phyloP scores from a whole-genome alignment of 352 stramenopile genomes.

The Pythium brachiatum region DNA sequence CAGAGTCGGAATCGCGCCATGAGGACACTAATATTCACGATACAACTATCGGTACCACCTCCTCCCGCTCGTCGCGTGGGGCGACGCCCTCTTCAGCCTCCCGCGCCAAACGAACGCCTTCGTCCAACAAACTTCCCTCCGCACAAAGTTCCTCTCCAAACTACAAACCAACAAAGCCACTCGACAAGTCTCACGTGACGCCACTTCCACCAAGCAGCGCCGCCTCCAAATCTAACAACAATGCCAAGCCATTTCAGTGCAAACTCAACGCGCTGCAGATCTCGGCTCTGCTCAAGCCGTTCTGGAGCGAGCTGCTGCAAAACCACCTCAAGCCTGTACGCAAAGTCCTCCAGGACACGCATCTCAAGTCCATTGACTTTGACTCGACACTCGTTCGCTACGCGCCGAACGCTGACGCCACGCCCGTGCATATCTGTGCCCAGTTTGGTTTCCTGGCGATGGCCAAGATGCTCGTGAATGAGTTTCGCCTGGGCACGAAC shows the following conservation, averaged over 20 bases:
- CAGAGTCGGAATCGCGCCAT: background rate
- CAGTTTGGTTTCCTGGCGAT: slow-evolving; percentile 44
- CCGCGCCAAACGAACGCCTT: background rate
- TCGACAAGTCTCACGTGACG: background rate
- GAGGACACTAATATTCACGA: background rate
- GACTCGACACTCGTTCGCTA: slow-evolving; percentile 28
- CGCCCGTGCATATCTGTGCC: slow-evolving; percentile 50
- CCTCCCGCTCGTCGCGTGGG: background rate
- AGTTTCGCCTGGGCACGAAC: slow-evolving; percentile 33
- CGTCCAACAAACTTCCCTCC: background rate
- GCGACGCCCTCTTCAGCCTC: background rate
- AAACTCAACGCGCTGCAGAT: slow-evolving; percentile 47
- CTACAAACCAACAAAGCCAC: background rate
- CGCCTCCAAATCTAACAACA: background rate
- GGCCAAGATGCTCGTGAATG: slow-evolving; percentile 39
- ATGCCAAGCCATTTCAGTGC: slow-evolving; percentile 5
- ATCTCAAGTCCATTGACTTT: slow-evolving; percentile 38
- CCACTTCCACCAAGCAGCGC: background rate
- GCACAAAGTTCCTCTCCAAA: background rate
- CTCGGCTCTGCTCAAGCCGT: slow-evolving; percentile 41
- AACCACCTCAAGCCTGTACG: slow-evolving; percentile 46
- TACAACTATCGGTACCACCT: no score
- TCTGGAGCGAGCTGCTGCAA: slow-evolving; percentile 49
- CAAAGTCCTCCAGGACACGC: slow-evolving; percentile 39
- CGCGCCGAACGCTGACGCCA: slow-evolving; percentile 39